phyloP scores from a whole-genome alignment of 768 basidiomycete species.

The Punctularia strigosozonata region DNA sequence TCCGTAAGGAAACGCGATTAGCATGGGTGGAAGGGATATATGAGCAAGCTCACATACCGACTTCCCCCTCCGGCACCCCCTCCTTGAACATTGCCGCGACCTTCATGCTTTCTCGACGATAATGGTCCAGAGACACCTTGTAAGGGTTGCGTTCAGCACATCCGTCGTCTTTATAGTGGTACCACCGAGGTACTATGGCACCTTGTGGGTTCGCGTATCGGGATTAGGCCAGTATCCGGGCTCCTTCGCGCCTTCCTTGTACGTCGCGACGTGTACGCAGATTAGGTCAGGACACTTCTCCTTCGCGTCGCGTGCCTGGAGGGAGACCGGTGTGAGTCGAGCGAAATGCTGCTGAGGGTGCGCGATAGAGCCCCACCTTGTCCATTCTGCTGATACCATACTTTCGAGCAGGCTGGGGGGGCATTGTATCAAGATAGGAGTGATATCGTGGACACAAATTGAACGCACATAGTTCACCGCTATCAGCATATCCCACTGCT shows the following conservation, averaged over 20 bases:
- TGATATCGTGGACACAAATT: too few relatives aligned
- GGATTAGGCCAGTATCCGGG: slow-evolving; percentile 90
- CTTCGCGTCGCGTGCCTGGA: slow-evolving; percentile 69
- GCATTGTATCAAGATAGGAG: too few relatives aligned
- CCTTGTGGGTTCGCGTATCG: slow-evolving; percentile 88
- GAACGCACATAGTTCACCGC: slow-evolving; percentile 95
- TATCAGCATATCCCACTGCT: slow-evolving; percentile 83
- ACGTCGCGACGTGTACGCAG: slow-evolving; percentile 92
- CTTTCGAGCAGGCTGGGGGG: too few relatives aligned
- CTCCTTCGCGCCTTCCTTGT: slow-evolving; percentile 75
- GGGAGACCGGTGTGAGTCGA: slow-evolving; percentile 86
- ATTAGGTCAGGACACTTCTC: slow-evolving; percentile 76
- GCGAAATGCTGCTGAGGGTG: too few relatives aligned
- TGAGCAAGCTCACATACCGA: slow-evolving; percentile 38
- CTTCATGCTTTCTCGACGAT: slow-evolving; percentile 83
- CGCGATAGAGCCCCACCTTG: too few relatives aligned
- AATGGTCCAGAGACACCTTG: slow-evolving; percentile 87
- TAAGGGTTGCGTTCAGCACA: background rate
- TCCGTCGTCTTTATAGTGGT: background rate
- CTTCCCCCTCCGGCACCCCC: slow-evolving; percentile 63
- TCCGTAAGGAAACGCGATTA: slow-evolving; percentile 3
- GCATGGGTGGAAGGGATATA: background rate
- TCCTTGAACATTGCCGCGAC: slow-evolving; percentile 78
- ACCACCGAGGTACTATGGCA: slow-evolving; percentile 16
- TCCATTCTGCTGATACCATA: too few relatives aligned